These are phyloP conservation scores for Schizopora paradoxa DNA, from an alignment of 1,284 basidiomycete species.

Conservation along the genomic window DNA sequence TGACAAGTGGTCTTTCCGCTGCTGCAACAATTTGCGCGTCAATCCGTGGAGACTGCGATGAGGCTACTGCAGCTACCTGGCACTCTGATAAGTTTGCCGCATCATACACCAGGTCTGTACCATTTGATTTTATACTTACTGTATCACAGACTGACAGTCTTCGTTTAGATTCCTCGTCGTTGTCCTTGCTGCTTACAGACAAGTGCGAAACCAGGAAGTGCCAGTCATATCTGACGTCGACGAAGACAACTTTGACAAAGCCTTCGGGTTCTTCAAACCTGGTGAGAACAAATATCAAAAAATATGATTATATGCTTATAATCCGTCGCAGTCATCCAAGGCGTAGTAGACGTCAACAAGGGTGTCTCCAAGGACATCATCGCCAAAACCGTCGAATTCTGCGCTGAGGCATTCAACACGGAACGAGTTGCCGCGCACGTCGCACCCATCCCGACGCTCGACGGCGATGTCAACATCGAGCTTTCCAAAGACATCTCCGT, in stretches of 20 bases:
- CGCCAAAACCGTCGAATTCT: constrained; percentile 43
- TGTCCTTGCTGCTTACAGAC: constrained; percentile 61
- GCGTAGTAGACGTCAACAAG: constrained; percentile 56
- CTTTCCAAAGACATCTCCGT: constrained; percentile 13
- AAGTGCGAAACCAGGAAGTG: constrained; percentile 47
- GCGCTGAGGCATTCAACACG: constrained; percentile 35
- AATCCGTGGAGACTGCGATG: constrained; percentile 50
- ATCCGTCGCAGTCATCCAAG: constrained; percentile 57
- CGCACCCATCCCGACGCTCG: constrained; percentile 24
- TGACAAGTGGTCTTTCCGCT: constrained; percentile 55
- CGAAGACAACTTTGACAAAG: constrained; percentile 59
- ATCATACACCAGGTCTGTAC: constrained; percentile 42
- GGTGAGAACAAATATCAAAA: constrained; percentile 31
- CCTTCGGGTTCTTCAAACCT: constrained; percentile 54
- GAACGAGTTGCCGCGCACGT: constrained; percentile 22
- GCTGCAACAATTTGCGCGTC: constrained; percentile 54
- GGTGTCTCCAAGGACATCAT: constrained; percentile 69
- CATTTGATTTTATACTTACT: constrained; percentile 1
- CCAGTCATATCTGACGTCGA: constrained; percentile 49
- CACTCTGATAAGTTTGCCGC: constrained; percentile 51
- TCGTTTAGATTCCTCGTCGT: constrained; percentile 54
- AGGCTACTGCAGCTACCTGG: constrained; percentile 46
- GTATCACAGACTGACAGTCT: too few species aligned
- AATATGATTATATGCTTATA: background rate
- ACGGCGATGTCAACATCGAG: constrained; percentile 4